Evolutionary conservation across 129 eudicot genomes (phyloP).

Genomic region (Silybum marianum): DNA sequence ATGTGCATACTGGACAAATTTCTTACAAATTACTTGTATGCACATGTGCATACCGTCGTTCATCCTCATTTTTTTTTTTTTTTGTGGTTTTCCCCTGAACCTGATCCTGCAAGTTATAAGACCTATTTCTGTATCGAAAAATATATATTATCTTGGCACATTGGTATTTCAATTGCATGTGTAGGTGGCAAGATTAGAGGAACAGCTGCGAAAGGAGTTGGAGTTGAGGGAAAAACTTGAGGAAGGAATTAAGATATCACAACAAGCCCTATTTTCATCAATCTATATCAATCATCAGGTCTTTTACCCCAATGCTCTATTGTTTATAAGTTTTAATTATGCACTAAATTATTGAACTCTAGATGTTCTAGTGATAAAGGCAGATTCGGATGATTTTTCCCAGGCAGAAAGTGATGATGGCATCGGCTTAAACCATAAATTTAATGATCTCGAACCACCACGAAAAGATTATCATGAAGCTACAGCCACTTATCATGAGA

Average conservation of each 20-base stretch:
- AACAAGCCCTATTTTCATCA: constrained; percentile 36
- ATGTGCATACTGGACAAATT: too few species aligned
- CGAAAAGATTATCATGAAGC: constrained; percentile 49
- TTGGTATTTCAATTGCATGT: constrained; percentile 11
- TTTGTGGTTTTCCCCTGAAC: too few species aligned
- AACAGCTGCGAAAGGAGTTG: constrained; percentile 67
- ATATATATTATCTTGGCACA: not conserved
- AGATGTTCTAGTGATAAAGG: constrained; percentile 49
- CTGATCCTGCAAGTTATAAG: not conserved
- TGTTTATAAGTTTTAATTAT: constrained; percentile 14
- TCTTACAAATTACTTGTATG: too few species aligned
- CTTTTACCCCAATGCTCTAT: not conserved
- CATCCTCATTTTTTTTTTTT: too few species aligned
- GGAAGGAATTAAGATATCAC: constrained; percentile 52
- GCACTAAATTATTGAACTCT: constrained; percentile 32
- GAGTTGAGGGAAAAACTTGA: constrained; percentile 72
- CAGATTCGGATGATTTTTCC: constrained; percentile 48
- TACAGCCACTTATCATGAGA: constrained; percentile 34
- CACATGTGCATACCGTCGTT: too few species aligned
- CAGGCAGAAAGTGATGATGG: constrained; percentile 58
- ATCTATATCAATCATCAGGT: constrained; percentile 61
- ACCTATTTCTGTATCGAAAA: not conserved
- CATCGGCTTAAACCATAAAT: constrained; percentile 43
- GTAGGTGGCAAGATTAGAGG: constrained; percentile 74
- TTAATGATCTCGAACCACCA: constrained; percentile 45